phyloP scores from a whole-genome alignment of 2,329 filamentous ascomycete species.

The Alternaria rosae region DNA sequence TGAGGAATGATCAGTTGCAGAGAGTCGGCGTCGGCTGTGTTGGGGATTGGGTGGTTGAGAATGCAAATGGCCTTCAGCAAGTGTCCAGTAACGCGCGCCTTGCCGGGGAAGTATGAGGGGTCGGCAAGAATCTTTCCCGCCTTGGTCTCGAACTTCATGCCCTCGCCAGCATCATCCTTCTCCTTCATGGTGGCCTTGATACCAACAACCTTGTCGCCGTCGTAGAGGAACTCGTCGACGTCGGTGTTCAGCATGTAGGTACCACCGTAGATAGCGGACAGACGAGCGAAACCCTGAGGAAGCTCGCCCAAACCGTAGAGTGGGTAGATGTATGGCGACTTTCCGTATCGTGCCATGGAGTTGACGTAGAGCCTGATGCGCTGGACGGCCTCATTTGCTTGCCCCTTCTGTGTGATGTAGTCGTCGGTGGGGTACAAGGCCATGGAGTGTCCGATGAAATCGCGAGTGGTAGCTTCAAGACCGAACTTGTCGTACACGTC shows the following conservation, averaged over 20 bases:
- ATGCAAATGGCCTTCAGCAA: conserved; percentile 97
- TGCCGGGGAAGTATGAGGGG: conserved; percentile 93
- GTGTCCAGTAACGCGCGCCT: conserved; percentile 86
- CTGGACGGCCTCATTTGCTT: conserved; percentile 83
- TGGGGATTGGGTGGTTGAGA: conserved; percentile 90
- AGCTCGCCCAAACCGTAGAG: conserved; percentile 97
- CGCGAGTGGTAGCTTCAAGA: conserved; percentile 84
- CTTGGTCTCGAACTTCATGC: conserved; percentile 95
- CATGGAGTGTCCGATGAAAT: conserved; percentile 99
- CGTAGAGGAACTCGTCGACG: conserved; percentile 88
- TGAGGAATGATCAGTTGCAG: conserved; percentile 97
- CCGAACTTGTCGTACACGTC: conserved; percentile 99
- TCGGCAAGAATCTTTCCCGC: conserved; percentile 95
- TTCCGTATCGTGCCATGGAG: conserved; percentile 96
- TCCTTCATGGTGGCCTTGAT: conserved; percentile 98
- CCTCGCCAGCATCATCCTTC: conserved; percentile 73
- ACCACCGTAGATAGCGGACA: conserved; percentile 97
- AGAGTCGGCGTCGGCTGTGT: conserved; percentile 88
- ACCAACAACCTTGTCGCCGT: conserved; percentile 83
- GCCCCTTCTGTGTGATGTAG: conserved; percentile 77
- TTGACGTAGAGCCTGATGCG: conserved; percentile 96
- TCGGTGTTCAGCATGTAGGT: conserved; percentile 99
- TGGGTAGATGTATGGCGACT: conserved; percentile 99
- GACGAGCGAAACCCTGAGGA: conserved; percentile 94
- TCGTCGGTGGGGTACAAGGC: conserved; percentile 90